phyloP scores from a whole-genome alignment of 768 basidiomycete genomes.

The Mycena haematopus region DNA sequence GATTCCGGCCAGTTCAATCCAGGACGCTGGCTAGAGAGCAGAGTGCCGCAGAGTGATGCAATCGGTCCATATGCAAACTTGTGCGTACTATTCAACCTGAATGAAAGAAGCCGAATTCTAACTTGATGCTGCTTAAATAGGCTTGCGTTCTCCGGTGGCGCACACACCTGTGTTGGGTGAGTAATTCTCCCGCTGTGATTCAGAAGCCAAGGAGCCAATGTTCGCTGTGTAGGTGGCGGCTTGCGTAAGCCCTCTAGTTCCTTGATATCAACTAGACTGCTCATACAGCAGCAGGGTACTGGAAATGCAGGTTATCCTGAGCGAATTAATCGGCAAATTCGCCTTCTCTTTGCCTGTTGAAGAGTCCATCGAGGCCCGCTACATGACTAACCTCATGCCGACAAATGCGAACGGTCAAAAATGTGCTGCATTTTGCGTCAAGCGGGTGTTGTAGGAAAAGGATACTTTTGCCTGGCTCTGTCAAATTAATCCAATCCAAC shows the following conservation, averaged over 20 bases:
- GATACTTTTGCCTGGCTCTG: constrained; percentile 16
- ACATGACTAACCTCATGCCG: constrained; percentile 21
- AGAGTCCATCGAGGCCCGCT: constrained; percentile 18
- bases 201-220: constrained; percentile 6
- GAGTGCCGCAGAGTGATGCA: constrained; percentile 35
- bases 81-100: constrained; percentile 28
- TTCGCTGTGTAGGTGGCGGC: constrained; percentile 26
- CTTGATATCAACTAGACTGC: constrained; percentile 6
- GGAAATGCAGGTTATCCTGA: constrained; percentile 52
- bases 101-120: constrained; percentile 19
- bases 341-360: constrained; percentile 42
- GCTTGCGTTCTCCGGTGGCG: constrained; percentile 22
- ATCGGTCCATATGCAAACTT: constrained; percentile 34
- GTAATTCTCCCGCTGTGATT: constrained; percentile 12
- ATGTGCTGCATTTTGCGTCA: constrained; percentile 21
- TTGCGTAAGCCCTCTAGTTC: constrained; percentile 28
- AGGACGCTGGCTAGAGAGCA: constrained; percentile 42
- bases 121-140: constrained; percentile 6
- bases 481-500: no score
- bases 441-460: constrained; percentile 23
- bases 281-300: constrained; percentile 33
- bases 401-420: constrained; percentile 18
- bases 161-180: constrained; percentile 29
- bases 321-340: constrained; percentile 46
- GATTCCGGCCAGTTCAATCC: constrained; percentile 46